Evolutionary conservation across 2,329 filamentous ascomycete genomes (phyloP), one percentile per base, ranked within the genome.

Genomic region (Fusarium verrucosum): DNA sequence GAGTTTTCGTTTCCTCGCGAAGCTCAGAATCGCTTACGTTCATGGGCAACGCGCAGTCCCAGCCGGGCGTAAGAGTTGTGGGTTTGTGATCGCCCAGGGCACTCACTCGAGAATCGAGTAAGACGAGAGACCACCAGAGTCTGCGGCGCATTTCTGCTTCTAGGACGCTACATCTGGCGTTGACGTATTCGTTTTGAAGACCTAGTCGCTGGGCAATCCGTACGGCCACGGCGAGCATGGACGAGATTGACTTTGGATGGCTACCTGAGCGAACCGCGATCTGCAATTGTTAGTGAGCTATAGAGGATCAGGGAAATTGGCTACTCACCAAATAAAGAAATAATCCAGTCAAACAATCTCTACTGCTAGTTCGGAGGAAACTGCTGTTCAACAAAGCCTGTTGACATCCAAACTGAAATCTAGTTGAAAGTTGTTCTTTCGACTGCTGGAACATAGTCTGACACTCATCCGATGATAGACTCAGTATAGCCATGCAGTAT

Each of bases 131-230:
- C 87, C 86, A 89, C 86, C 86, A 89, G 1, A 89, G 78, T 30
- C 87, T 76, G 26, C 87, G 82, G 13, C 86, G 82, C 77, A 88
- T 81, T 73, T 89, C 87, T 3, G 80, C 82, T 65, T 89, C 86
- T 13, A 84, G 81, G 8, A 66, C 49, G 6, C 58, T 62, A 19
- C 50, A 70, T 20, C 60, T 70, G 2, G 70, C 42, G 14, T 71
- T 62, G 1, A 58, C 62, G 0, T 77, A 66, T 68, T 89, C 86
- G 49, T 68, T 78, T 45, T 87, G 80, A 7, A 88, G 76, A 1
- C 85, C 83, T 74, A 89, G 82, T 9, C 83, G 79, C 54, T 84
- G 78, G 3, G 84, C 86, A n/a, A 85, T 84, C 20, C 85, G 85
- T 14, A 87, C 76, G 0, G 83, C 83, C 16, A 85, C 69, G 4